phyloP scores from a whole-genome alignment of 2,329 filamentous ascomycete genomes.

The Ophiocordyceps polyrhachis-furcata region DNA sequence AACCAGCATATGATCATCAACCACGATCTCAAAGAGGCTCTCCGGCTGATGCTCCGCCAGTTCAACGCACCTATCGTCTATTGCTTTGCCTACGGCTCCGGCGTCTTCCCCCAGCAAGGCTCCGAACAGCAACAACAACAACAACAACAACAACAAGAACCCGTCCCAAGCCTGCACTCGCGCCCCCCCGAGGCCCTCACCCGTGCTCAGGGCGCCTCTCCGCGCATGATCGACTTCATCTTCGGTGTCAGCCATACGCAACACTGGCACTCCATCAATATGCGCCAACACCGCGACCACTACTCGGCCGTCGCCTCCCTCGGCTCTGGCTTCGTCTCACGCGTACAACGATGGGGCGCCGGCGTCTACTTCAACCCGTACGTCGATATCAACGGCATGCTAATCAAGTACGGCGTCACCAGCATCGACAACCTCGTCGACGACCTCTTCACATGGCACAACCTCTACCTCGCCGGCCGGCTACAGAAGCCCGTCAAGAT shows the following conservation, averaged over 20 bases:
- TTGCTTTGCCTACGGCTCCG: constrained; percentile 92
- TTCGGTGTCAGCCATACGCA: constrained; percentile 88
- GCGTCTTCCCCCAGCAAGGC: constrained; percentile 72
- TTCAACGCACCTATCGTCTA: constrained; percentile 90
- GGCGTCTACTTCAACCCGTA: constrained; percentile 98
- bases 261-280: constrained; percentile 91
- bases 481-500: constrained; percentile 98
- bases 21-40: constrained; percentile 79
- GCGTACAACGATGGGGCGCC: constrained; percentile 80
- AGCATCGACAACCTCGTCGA: constrained; percentile 76
- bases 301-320: constrained; percentile 74
- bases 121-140: constrained; percentile 23
- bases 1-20: constrained; percentile 97
- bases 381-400: constrained; percentile 79
- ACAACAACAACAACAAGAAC: constrained; percentile 34
- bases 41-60: constrained; percentile 75
- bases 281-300: constrained; percentile 74
- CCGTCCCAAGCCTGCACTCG: constrained; percentile 50
- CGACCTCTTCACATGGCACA: constrained; percentile 83
- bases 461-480: constrained; percentile 85
- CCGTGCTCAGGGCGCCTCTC: constrained; percentile 69
- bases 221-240: constrained; percentile 98
- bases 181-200: constrained; percentile 64
- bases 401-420: constrained; percentile 97
- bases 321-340: constrained; percentile 69